phyloP scores from a whole-genome alignment of 148 eudicot genomes.

The Vaccinium darrowii region DNA sequence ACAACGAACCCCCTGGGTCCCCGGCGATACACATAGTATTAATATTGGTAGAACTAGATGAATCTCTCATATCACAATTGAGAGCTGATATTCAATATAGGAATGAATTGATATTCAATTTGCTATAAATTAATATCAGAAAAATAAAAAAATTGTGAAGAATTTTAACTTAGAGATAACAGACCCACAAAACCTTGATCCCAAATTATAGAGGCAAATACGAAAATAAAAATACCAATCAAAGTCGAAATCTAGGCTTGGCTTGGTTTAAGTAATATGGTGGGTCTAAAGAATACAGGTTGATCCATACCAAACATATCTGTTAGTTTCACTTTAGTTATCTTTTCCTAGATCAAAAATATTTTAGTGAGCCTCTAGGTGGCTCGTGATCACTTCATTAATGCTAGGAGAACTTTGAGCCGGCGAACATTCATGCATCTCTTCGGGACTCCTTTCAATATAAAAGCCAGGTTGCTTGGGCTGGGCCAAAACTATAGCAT shows the following conservation, averaged over 20 bases:
- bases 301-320: background rate
- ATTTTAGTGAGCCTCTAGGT: background rate
- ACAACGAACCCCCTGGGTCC: too few species aligned
- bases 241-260: background rate
- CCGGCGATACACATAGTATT: too few species aligned
- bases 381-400: background rate
- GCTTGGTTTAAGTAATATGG: background rate
- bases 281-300: background rate
- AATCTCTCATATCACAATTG: too few species aligned
- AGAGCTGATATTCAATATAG: too few species aligned
- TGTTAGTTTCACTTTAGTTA: background rate
- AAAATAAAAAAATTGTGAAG: too few species aligned
- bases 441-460: background rate
- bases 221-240: background rate
- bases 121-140: too few species aligned
- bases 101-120: too few species aligned
- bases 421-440: background rate
- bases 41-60: too few species aligned
- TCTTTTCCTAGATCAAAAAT: background rate
- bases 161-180: too few species aligned
- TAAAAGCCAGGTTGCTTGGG: conserved; percentile 7
- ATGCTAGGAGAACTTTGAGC: background rate
- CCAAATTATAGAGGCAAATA: too few species aligned
- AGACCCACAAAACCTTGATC: background rate
- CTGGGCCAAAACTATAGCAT: background rate